Conservation (phyloP, 1,284 basidiomycete species). For the Boletus coffeatus region DNA sequence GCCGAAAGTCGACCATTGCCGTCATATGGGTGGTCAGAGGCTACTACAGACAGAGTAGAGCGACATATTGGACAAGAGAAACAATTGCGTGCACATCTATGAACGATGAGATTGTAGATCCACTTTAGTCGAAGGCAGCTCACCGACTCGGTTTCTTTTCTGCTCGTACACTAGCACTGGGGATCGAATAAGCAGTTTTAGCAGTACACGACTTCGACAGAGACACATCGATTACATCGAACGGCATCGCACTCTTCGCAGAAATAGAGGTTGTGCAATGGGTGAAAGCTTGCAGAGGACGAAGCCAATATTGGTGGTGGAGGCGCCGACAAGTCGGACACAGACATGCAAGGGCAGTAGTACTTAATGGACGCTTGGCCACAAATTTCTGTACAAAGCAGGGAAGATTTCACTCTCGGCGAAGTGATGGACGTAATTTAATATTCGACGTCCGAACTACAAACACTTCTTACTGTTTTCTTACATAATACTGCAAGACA, state of each 20-base stretch:
- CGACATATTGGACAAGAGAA: constrained; percentile 93
- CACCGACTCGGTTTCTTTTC: constrained; percentile 82
- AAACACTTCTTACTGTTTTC: constrained; percentile 1
- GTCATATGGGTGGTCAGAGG: constrained; percentile 75
- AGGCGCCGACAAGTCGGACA: constrained; percentile 48
- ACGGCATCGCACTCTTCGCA: constrained; percentile 98
- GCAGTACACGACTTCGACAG: constrained; percentile 93
- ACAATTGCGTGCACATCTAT: constrained; percentile 94
- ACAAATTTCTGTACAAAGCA: constrained; percentile 15
- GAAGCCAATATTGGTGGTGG: constrained; percentile 72
- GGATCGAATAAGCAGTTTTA: constrained; percentile 99
- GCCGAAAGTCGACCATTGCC: constrained; percentile 47
- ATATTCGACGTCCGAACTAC: not conserved
- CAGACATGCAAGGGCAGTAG: constrained; percentile 64
- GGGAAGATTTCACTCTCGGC: not conserved
- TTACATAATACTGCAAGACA: constrained; percentile 15
- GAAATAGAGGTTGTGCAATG: constrained; percentile 86
- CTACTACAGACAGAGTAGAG: constrained; percentile 83
- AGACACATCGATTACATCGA: constrained; percentile 88
- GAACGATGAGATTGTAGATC: constrained; percentile 8
- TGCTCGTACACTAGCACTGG: constrained; percentile 89
- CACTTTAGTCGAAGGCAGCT: constrained; percentile 10
- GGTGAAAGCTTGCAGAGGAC: constrained; percentile 73
- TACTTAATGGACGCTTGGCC: constrained; percentile 44
- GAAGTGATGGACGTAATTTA: not conserved